phyloP scores from a whole-genome alignment of 164 flowering plant genomes.

The Taxillus chinensis region DNA sequence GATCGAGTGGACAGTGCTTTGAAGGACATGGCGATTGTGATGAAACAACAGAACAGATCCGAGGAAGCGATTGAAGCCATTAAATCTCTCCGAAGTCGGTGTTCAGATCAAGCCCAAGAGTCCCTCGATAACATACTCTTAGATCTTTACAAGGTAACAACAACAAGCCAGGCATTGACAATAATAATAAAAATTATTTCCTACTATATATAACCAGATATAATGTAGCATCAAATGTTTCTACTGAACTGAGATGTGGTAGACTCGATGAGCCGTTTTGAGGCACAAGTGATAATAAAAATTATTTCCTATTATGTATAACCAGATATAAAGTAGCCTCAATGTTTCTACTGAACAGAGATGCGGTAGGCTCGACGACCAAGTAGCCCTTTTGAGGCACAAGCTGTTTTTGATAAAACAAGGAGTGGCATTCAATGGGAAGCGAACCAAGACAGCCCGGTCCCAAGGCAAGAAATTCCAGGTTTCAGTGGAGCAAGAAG shows the following conservation, averaged over 20 bases:
- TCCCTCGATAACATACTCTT: conserved; percentile 90
- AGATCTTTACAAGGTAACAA: conserved; percentile 82
- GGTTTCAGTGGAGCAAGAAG: not conserved
- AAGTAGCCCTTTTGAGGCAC: not conserved
- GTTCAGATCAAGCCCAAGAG: conserved; percentile 96
- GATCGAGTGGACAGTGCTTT: conserved; percentile 98
- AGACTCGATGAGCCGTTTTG: conserved; percentile 65
- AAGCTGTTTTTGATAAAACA: not conserved
- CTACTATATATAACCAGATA: too few relatives aligned
- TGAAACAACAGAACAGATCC: conserved; percentile 97
- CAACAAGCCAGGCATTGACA: too few relatives aligned
- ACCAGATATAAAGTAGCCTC: too few relatives aligned
- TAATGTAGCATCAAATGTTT: too few relatives aligned
- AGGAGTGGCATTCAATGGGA: conserved; percentile 3
- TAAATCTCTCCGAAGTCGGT: conserved; percentile 62
- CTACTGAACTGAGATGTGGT: conserved; percentile 69
- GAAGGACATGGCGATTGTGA: conserved; percentile 98
- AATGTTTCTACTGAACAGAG: not conserved
- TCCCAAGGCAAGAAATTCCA: conserved; percentile 2
- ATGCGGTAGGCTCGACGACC: not conserved
- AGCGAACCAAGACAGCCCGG: conserved; percentile 1
- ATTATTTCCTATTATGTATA: too few relatives aligned
- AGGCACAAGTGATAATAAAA: conserved; percentile 8
- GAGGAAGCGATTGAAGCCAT: conserved; percentile 99
- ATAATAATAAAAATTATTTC: too few relatives aligned